Percentiles rank a stretch among this genome's conserved stretches.
These are phyloP conservation scores for Halenospora varia DNA, from an alignment of 495 filamentous ascomycete species.

Conservation along the genomic window DNA sequence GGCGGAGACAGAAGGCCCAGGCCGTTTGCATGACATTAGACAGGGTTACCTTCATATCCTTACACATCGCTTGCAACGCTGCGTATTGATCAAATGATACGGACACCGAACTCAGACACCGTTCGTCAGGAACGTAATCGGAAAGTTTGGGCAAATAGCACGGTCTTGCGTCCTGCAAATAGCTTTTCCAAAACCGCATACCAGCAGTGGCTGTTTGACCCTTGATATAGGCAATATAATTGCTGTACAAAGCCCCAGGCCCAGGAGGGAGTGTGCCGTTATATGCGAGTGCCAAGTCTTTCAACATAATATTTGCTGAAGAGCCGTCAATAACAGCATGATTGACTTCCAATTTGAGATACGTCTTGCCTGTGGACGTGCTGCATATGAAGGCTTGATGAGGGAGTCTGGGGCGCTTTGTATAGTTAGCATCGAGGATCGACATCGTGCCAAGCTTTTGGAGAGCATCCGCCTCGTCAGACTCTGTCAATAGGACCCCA, in stretches of 20 bases:
- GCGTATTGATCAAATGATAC: background rate
- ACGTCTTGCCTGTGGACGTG: slow-evolving; percentile 34
- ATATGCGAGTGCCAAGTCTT: background rate
- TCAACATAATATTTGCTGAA: slow-evolving; percentile 8
- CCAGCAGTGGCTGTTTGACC: background rate
- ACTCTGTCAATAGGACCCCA: background rate
- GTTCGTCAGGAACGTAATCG: background rate
- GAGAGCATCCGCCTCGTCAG: background rate
- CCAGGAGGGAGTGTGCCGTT: background rate
- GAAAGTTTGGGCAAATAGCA: slow-evolving; percentile 5
- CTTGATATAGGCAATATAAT: slow-evolving; percentile 9
- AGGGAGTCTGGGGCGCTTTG: slow-evolving; percentile 21
- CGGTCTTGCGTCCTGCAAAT: background rate
- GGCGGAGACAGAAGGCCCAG: slow-evolving; percentile 49
- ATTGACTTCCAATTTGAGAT: slow-evolving; percentile 53
- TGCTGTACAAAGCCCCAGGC: slow-evolving; percentile 1
- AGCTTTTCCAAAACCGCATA: slow-evolving; percentile 4
- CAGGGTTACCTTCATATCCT: slow-evolving; percentile 43
- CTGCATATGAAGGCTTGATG: slow-evolving; percentile 47
- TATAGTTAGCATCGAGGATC: background rate
- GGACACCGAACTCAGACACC: background rate
- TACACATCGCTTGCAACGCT: slow-evolving; percentile 28
- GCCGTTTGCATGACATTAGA: slow-evolving; percentile 49
- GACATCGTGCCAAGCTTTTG: background rate
- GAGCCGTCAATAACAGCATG: slow-evolving; percentile 47